These are phyloP conservation scores for Candolleomyces eurysporus DNA, from an alignment of 768 basidiomycete species.

Conservation along the genomic window DNA sequence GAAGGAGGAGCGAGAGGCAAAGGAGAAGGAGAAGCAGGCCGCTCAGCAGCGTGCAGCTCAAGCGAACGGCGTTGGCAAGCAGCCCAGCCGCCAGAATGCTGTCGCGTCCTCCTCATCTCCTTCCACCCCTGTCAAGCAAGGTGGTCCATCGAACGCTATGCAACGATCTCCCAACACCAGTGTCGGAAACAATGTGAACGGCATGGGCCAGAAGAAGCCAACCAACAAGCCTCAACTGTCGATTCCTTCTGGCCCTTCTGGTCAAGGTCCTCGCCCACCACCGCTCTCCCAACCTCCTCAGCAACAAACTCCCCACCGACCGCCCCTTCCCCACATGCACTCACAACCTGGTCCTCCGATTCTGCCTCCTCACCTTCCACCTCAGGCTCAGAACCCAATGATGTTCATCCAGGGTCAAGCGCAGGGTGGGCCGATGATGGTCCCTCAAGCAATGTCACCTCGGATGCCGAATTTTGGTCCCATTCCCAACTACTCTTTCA, in stretches of 20 bases:
- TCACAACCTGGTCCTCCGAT: constrained; percentile 30
- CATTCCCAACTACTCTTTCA: constrained; percentile 50
- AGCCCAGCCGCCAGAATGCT: constrained; percentile 43
- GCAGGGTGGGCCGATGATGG: constrained; percentile 21
- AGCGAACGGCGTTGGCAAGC: constrained; percentile 29
- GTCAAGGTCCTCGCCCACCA: constrained; percentile 13
- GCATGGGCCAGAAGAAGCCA: constrained; percentile 58
- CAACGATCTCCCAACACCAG: constrained; percentile 41
- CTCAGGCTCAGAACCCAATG: constrained; percentile 45
- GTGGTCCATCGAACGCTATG: constrained; percentile 36
- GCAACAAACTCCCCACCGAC: constrained; percentile 21
- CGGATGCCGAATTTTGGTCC: constrained; percentile 47
- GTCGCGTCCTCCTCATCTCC: constrained; percentile 38
- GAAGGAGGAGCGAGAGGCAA: constrained; percentile 26
- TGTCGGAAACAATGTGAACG: constrained; percentile 30
- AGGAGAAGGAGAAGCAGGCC: constrained; percentile 27
- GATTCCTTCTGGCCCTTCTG: constrained; percentile 12
- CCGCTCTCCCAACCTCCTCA: constrained; percentile 34
- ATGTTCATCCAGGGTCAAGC: constrained; percentile 39
- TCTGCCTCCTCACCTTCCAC: constrained; percentile 37
- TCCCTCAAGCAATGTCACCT: constrained; percentile 52
- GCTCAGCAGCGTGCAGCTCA: constrained; percentile 21
- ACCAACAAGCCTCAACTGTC: constrained; percentile 40
- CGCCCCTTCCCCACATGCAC: constrained; percentile 28
- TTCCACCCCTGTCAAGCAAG: constrained; percentile 21